Percentiles rank a stretch among this genome's conserved stretches.
phyloP scores from a whole-genome alignment of 305 asterid species.

The Petunia hybrid region DNA sequence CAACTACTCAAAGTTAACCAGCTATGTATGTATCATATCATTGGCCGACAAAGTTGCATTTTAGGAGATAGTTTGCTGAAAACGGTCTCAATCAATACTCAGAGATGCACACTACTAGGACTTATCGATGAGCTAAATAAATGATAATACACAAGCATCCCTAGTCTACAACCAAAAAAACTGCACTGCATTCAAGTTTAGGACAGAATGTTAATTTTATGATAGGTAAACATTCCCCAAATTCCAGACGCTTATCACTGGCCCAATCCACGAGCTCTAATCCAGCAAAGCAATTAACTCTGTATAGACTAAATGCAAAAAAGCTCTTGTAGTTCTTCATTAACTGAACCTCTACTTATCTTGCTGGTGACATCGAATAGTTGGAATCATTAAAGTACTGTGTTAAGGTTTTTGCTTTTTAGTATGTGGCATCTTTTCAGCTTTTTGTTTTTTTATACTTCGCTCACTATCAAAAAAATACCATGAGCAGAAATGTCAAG shows the following conservation, averaged over 20 bases:
- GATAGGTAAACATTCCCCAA: neutral
- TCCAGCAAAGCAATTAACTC: neutral
- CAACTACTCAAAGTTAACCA: neutral
- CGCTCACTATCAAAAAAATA: neutral
- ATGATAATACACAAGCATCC: neutral
- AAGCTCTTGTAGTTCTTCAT: neutral
- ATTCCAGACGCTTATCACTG: constrained; percentile 12
- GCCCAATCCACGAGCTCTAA: neutral
- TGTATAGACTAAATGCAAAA: neutral
- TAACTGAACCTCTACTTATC: neutral
- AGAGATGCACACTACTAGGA: neutral
- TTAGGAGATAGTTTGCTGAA: neutral
- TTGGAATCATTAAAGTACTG: neutral
- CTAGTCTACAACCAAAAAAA: neutral
- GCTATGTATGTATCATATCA: neutral
- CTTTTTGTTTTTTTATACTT: neutral
- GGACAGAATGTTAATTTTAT: neutral
- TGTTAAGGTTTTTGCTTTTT: neutral
- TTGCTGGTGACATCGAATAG: neutral
- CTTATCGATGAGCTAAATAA: neutral
- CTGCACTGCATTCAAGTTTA: constrained; percentile 3
- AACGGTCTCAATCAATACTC: neutral
- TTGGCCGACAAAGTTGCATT: neutral
- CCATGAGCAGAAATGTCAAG: constrained; percentile 9
- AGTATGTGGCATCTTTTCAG: neutral